phyloP scores from a whole-genome alignment of 495 filamentous ascomycete genomes.

The Thermothielavioides terrestris region DNA sequence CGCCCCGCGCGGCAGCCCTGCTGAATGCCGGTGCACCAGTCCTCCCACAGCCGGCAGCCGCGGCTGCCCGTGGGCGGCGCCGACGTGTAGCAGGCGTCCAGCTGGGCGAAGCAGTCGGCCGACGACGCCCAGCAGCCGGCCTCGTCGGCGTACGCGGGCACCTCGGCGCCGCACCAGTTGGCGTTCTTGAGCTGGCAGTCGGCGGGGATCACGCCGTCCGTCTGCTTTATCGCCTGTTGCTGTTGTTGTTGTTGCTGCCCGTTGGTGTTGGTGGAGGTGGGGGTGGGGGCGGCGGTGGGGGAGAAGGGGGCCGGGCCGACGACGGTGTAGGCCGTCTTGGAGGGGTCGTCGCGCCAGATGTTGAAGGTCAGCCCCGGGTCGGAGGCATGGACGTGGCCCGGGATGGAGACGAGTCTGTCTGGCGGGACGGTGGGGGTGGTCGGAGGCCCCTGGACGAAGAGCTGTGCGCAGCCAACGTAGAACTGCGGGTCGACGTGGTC shows the following conservation, averaged over 20 bases:
- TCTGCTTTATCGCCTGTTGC: slow-evolving; percentile 17
- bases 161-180: slow-evolving; percentile 61
- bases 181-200: slow-evolving; percentile 54
- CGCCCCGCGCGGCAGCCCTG: slow-evolving; percentile 38
- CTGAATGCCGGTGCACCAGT: slow-evolving; percentile 45
- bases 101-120: slow-evolving; percentile 51
- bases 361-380: slow-evolving; percentile 53
- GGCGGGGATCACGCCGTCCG: slow-evolving; percentile 38
- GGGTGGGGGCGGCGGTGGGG: slow-evolving; percentile 13
- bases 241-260: background rate
- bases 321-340: slow-evolving; percentile 42
- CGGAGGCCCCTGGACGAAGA: slow-evolving; percentile 46
- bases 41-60: slow-evolving; percentile 51
- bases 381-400: slow-evolving; percentile 47
- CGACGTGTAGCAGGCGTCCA: slow-evolving; percentile 44
- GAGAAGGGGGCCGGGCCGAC: slow-evolving; percentile 50
- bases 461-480: slow-evolving; percentile 62
- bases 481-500: slow-evolving; percentile 50
- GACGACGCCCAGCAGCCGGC: slow-evolving; percentile 50
- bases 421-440: slow-evolving; percentile 26
- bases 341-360: slow-evolving; percentile 40
- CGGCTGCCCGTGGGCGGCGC: slow-evolving; percentile 49
- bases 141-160: slow-evolving; percentile 44
- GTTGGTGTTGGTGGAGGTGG: slow-evolving; percentile 1
- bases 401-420: slow-evolving; percentile 49